phyloP scores from a whole-genome alignment of 495 filamentous ascomycete species.

The Penicillium atrosanguineum region DNA sequence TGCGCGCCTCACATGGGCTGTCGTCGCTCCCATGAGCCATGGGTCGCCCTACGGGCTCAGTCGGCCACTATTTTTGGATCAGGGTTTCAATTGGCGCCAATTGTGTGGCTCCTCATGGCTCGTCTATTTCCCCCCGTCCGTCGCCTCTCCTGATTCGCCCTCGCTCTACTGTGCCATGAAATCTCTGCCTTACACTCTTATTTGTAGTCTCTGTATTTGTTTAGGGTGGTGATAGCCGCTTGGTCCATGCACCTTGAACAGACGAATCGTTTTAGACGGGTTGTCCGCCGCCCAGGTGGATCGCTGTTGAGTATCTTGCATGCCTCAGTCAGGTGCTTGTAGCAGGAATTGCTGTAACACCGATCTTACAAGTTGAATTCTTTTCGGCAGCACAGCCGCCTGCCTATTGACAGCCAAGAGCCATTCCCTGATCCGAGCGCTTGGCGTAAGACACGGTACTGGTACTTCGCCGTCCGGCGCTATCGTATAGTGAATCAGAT shows the following conservation, averaged over 20 bases:
- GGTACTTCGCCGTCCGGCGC: not conserved
- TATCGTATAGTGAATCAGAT: not conserved
- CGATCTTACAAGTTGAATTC: not conserved
- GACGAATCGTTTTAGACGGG: not conserved
- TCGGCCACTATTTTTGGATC: constrained; percentile 9
- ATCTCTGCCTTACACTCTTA: not conserved
- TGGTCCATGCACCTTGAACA: not conserved
- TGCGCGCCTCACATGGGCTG: not conserved
- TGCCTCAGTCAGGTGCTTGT: not conserved
- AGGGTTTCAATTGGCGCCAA: constrained; percentile 1
- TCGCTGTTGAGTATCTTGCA: not conserved
- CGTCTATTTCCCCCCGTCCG: not conserved
- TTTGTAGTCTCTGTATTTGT: not conserved
- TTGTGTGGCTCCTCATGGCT: constrained; percentile 5
- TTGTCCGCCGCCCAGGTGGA: not conserved
- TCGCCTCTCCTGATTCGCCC: not conserved
- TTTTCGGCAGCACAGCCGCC: not conserved
- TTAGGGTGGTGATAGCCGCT: not conserved
- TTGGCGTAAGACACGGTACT: not conserved
- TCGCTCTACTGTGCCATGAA: not conserved
- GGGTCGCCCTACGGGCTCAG: not conserved
- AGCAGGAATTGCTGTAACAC: not conserved
- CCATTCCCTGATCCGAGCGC: not conserved
- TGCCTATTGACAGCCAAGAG: not conserved
- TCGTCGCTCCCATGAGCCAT: not conserved